These are phyloP conservation scores for Hypoxylon subgilvum DNA, from an alignment of 495 filamentous ascomycete genomes.

Conservation along the genomic window DNA sequence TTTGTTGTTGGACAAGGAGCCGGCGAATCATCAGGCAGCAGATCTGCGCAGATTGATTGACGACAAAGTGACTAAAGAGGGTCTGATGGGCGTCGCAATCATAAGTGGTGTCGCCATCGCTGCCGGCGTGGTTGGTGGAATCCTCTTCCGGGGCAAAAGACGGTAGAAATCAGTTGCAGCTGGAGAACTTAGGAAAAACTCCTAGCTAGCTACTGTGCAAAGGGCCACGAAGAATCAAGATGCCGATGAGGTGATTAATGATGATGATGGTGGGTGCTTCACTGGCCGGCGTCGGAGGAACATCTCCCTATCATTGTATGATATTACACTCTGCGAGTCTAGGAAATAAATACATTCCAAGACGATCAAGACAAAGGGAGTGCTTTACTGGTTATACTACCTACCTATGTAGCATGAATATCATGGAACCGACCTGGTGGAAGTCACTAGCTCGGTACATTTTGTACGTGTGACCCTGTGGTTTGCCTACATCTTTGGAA, in stretches of 20 bases:
- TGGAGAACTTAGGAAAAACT: too few species aligned
- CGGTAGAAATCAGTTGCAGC: slow-evolving; percentile 22
- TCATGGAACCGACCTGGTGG: too few species aligned
- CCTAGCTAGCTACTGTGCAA: too few species aligned
- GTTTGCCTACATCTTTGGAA: too few species aligned
- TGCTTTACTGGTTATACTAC: not conserved
- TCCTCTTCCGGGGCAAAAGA: slow-evolving; percentile 63
- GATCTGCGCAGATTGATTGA: slow-evolving; percentile 87
- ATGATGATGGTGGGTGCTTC: slow-evolving; percentile 18
- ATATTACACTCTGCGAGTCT: slow-evolving; percentile 2
- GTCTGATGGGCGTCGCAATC: slow-evolving; percentile 93
- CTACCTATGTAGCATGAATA: too few species aligned
- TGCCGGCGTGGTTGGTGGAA: slow-evolving; percentile 87
- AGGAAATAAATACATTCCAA: slow-evolving; percentile 4
- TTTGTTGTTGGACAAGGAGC: slow-evolving; percentile 84
- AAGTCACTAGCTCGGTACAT: too few species aligned
- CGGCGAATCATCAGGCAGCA: slow-evolving; percentile 82
- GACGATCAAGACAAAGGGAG: slow-evolving; percentile 6
- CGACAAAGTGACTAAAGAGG: slow-evolving; percentile 94
- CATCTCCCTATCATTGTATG: slow-evolving; percentile 17
- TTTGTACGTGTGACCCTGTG: too few species aligned
- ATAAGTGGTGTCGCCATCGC: slow-evolving; percentile 91
- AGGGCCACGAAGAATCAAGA: not conserved
- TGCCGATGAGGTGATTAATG: not conserved
- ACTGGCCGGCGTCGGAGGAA: slow-evolving; percentile 11